Evolutionary conservation across 2,329 filamentous ascomycete species (phyloP).

Genomic region (Colletotrichum aenigma): DNA sequence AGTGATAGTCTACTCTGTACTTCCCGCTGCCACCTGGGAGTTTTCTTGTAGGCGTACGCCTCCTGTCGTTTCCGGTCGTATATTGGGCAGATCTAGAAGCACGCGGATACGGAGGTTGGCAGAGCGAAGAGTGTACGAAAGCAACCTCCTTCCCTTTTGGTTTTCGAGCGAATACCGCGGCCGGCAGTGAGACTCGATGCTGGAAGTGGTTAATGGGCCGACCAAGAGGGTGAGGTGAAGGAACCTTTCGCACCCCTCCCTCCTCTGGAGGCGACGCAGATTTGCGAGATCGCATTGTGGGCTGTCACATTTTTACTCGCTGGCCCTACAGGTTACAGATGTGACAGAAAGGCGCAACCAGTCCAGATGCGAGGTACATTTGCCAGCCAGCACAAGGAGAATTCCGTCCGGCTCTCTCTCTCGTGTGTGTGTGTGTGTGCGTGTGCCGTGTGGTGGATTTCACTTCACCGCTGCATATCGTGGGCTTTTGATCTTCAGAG

Average conservation of each 20-base stretch:
- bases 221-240: not conserved
- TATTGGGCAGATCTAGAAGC: not conserved
- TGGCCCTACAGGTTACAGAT: not conserved
- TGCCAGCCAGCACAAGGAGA: not conserved
- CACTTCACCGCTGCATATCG: slow-evolving; percentile 9
- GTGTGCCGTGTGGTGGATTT: not conserved
- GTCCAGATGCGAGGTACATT: not conserved
- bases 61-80: not conserved
- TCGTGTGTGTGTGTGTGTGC: not conserved
- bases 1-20: not conserved
- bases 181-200: slow-evolving; percentile 9
- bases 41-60: not conserved
- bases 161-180: not conserved
- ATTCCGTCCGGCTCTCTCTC: not conserved
- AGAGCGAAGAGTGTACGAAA: not conserved
- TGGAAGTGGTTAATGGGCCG: not conserved
- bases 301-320: slow-evolving; percentile 1
- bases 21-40: not conserved
- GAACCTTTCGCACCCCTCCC: not conserved
- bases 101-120: not conserved
- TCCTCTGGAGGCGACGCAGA: not conserved
- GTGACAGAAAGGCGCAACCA: not conserved
- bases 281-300: slow-evolving; percentile 15
- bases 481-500: not conserved
- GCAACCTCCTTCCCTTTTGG: not conserved